These are phyloP conservation scores for Fusarium illudens DNA, from an alignment of 2,329 filamentous ascomycete species.

Conservation along the genomic window DNA sequence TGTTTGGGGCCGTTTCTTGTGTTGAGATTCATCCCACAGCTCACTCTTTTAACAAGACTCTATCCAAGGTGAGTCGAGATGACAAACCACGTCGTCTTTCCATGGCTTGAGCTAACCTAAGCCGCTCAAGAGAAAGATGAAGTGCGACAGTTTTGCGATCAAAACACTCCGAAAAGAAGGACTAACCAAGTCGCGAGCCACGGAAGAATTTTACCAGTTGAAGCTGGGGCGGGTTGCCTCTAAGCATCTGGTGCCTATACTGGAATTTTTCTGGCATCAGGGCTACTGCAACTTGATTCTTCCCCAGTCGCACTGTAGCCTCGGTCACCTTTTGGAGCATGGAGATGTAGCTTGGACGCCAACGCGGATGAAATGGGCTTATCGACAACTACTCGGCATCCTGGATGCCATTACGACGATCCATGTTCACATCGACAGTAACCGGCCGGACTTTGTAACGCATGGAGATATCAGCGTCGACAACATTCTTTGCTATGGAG, in stretches of 20 bases:
- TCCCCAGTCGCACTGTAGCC: neutral
- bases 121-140: neutral
- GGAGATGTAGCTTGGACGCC: neutral
- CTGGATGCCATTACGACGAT: neutral
- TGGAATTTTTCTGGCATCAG: neutral
- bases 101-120: neutral
- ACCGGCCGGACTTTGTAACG: neutral
- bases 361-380: neutral
- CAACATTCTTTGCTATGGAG: neutral
- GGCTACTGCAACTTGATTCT: neutral
- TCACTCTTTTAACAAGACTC: neutral
- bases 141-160: neutral
- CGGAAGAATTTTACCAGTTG: neutral
- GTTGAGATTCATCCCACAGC: neutral
- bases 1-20: neutral
- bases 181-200: neutral
- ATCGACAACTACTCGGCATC: neutral
- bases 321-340: neutral
- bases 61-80: neutral
- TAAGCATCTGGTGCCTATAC: neutral
- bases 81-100: neutral
- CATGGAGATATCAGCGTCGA: neutral
- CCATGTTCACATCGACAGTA: neutral
- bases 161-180: neutral
- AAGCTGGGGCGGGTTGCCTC: neutral